Evolutionary conservation across 2,329 filamentous ascomycete genomes (phyloP).

Genomic region (Neobulgaria alba): DNA sequence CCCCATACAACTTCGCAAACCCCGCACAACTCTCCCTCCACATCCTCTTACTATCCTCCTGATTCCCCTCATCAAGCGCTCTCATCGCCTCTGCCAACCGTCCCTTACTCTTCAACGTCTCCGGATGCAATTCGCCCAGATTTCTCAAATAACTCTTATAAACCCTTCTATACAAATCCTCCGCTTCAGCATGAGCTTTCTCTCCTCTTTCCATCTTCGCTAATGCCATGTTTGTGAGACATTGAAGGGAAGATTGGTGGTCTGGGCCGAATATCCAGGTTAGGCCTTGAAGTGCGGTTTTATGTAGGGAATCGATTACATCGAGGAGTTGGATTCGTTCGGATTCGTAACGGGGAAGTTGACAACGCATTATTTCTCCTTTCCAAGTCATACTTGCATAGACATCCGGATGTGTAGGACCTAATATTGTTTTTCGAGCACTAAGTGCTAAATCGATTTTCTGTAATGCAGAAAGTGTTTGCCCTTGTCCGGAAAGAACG

Average conservation of each 20-base stretch:
- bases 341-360: conserved; percentile 12
- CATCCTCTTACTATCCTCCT: conserved; percentile 17
- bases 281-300: conserved; percentile 16
- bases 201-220: conserved; percentile 17
- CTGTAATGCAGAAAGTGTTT: conserved; percentile 15
- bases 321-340: conserved; percentile 14
- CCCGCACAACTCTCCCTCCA: conserved; percentile 22
- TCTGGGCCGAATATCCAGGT: conserved; percentile 19
- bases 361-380: conserved; percentile 20
- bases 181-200: conserved; percentile 12
- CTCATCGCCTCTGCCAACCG: conserved; percentile 17
- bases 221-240: conserved; percentile 17
- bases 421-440: conserved; percentile 14
- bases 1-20: conserved; percentile 16
- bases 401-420: conserved; percentile 18
- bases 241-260: conserved; percentile 19
- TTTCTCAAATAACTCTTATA: conserved; percentile 16
- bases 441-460: conserved; percentile 17
- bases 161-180: conserved; percentile 14
- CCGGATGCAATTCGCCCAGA: conserved; percentile 20
- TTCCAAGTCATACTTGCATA: conserved; percentile 20
- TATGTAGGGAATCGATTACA: conserved; percentile 16
- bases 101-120: conserved; percentile 18
- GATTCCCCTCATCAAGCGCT: conserved; percentile 7
- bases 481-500: conserved; percentile 19